A percentile compares a stretch with the other conserved stretches of the same genome.
Conservation (phyloP, 352 stramenopile species). For the Blastocystis sp. region DNA sequence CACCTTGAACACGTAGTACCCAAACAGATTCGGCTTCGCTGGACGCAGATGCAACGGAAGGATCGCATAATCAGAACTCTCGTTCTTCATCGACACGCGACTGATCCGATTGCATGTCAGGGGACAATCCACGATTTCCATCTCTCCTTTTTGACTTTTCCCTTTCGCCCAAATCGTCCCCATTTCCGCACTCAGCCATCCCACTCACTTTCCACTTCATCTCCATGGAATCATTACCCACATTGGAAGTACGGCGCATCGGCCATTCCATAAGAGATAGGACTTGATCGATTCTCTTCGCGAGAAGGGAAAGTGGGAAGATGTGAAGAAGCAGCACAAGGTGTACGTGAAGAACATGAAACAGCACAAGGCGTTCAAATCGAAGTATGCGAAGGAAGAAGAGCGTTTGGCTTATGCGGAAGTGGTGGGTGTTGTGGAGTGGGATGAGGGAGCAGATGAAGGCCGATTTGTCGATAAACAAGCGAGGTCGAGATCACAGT, state of each 20-base stretch:
- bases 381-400: neutral
- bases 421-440: neutral
- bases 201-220: too few relatives aligned
- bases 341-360: slow-evolving; percentile 3
- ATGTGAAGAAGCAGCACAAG: slow-evolving; percentile 36
- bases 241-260: too few relatives aligned
- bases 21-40: neutral
- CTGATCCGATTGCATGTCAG: slow-evolving; percentile 11
- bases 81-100: neutral
- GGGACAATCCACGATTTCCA: neutral
- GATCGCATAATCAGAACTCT: slow-evolving; percentile 9
- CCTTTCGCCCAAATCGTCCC: neutral
- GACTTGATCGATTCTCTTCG: slow-evolving; percentile 1
- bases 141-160: neutral
- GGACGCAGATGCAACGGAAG: neutral
- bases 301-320: slow-evolving; percentile 1
- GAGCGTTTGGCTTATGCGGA: slow-evolving; percentile 25
- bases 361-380: slow-evolving; percentile 23
- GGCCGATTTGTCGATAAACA: slow-evolving; percentile 27
- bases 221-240: too few relatives aligned
- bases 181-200: neutral
- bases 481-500: slow-evolving; percentile 8
- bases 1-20: slow-evolving; percentile 4
- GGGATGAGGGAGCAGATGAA: neutral
- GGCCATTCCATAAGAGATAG: neutral